Percentiles rank a stretch among this genome's conserved stretches.
Conservation (phyloP, 1,284 basidiomycete species). For the Trichosporon sp. region DNA sequence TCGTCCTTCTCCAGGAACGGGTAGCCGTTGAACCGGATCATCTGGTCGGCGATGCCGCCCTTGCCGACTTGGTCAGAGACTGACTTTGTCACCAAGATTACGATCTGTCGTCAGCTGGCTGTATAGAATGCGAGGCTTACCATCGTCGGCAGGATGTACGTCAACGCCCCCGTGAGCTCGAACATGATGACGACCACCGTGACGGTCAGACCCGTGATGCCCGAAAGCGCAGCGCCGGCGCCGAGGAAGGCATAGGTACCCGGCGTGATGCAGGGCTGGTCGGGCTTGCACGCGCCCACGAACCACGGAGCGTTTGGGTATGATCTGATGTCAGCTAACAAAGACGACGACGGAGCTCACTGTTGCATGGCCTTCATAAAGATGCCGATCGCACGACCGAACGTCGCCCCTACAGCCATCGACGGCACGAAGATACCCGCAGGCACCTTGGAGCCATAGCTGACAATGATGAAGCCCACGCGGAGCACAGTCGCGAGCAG, state of each 20-base stretch:
- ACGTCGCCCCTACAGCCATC: slow-evolving; percentile 94
- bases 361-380: slow-evolving; percentile 85
- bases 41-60: slow-evolving; percentile 92
- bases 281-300: slow-evolving; percentile 71
- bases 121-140: slow-evolving; percentile 77
- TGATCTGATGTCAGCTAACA: slow-evolving; percentile 53
- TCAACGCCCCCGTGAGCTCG: slow-evolving; percentile 95
- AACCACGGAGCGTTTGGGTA: slow-evolving; percentile 81
- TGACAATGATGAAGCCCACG: slow-evolving; percentile 78
- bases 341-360: slow-evolving; percentile 50
- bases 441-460: slow-evolving; percentile 94
- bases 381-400: slow-evolving; percentile 92
- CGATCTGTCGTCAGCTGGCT: slow-evolving; percentile 98
- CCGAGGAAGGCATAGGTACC: slow-evolving; percentile 95
- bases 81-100: slow-evolving; percentile 90
- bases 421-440: slow-evolving; percentile 97
- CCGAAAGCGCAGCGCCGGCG: slow-evolving; percentile 88
- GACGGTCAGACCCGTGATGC: slow-evolving; percentile 93
- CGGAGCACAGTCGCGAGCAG: slow-evolving; percentile 86
- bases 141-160: slow-evolving; percentile 98
- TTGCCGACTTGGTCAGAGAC: slow-evolving; percentile 93
- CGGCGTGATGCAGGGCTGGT: slow-evolving; percentile 94
- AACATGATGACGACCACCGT: slow-evolving; percentile 99
- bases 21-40: slow-evolving; percentile 94
- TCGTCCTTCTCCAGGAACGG: slow-evolving; percentile 82